Evolutionary conservation across 305 asterid genomes (phyloP).

Genomic region (Solanum chacoense): DNA sequence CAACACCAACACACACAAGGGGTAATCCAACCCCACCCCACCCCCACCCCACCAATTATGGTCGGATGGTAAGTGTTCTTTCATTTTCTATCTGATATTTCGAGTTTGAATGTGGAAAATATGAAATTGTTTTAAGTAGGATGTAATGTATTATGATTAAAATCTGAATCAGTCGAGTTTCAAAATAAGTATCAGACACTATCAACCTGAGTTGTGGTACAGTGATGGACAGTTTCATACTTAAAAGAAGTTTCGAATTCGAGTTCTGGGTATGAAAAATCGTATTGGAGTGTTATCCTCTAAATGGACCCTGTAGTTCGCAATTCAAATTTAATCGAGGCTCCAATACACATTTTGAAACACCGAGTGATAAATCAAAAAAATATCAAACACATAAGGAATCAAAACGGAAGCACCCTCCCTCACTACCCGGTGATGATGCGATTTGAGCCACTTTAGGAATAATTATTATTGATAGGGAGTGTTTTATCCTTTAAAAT

Average conservation of each 20-base stretch:
- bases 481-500: background rate
- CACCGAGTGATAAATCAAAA: background rate
- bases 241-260: too few relatives aligned
- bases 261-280: background rate
- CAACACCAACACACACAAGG: background rate
- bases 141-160: background rate
- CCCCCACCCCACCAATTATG: background rate
- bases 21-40: background rate
- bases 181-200: background rate
- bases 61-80: background rate
- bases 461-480: background rate
- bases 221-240: background rate
- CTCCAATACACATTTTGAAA: background rate
- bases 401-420: background rate
- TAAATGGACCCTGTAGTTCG: accelerated
- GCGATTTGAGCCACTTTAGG: background rate
- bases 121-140: background rate
- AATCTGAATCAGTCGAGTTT: background rate
- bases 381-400: background rate
- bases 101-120: background rate
- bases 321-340: too few relatives aligned
- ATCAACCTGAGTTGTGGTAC: background rate
- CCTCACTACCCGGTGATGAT: background rate
- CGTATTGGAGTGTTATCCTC: background rate
- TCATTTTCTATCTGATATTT: background rate